These are phyloP conservation scores for Knoxdaviesia proteae DNA, from an alignment of 2,329 filamentous ascomycete genomes.

Conservation along the genomic window DNA sequence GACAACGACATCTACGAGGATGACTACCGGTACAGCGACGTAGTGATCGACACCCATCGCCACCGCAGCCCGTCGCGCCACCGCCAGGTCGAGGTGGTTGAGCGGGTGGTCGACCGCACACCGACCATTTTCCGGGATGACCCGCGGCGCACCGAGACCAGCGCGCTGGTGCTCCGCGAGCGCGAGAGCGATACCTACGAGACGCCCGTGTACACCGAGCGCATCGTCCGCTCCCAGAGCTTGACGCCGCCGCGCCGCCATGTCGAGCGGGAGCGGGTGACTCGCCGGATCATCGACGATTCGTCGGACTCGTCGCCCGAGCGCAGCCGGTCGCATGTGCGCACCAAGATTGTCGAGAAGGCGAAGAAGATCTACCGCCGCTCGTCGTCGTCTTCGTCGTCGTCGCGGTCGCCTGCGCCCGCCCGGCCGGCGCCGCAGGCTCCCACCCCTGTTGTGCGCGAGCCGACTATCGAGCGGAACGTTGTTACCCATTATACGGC, in stretches of 20 bases:
- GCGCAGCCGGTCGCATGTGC: slow-evolving; percentile 8
- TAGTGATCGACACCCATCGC: no score
- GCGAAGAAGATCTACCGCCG: slow-evolving; percentile 18
- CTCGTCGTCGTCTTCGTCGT: slow-evolving; percentile 15
- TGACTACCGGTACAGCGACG: no score
- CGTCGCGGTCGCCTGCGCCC: slow-evolving; percentile 22
- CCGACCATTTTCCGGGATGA: slow-evolving; percentile 32
- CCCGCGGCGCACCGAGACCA: slow-evolving; percentile 22
- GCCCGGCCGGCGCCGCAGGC: slow-evolving; percentile 33
- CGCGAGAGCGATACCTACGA: slow-evolving; percentile 34
- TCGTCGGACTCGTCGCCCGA: not conserved
- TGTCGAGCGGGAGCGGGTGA: slow-evolving; percentile 9
- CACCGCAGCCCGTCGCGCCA: no score
- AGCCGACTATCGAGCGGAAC: slow-evolving; percentile 68
- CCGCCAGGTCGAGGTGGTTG: no score
- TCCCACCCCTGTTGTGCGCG: slow-evolving; percentile 46
- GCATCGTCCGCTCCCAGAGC: slow-evolving; percentile 21
- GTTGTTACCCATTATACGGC: slow-evolving; percentile 77
- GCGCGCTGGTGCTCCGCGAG: slow-evolving; percentile 30
- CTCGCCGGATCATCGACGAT: not conserved
- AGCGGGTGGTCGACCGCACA: slow-evolving; percentile 12
- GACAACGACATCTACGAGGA: no score
- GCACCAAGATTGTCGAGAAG: slow-evolving; percentile 17
- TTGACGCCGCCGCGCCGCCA: slow-evolving; percentile 15
- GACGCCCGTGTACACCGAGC: slow-evolving; percentile 15